phyloP scores from a whole-genome alignment of 2,329 filamentous ascomycete species.

The Macrophomina phaseolina region DNA sequence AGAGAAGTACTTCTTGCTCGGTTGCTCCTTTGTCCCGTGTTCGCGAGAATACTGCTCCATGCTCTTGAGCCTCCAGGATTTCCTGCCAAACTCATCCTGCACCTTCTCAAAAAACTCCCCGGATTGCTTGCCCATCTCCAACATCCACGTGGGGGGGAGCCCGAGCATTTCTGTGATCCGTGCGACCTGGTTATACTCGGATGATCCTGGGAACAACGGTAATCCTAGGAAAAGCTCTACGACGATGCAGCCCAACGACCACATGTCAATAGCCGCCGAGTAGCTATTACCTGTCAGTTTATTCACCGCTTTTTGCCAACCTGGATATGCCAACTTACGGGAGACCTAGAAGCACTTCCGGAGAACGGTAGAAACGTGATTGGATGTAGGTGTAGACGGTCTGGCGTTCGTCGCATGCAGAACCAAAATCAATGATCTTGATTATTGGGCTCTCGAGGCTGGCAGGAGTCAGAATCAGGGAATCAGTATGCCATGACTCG shows the following conservation, averaged over 20 bases:
- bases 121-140: conserved; percentile 97
- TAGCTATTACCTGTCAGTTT: conserved; percentile 59
- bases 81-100: conserved; percentile 88
- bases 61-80: conserved; percentile 89
- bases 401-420: conserved; percentile 95
- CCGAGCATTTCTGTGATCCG: conserved; percentile 98
- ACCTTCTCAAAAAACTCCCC: conserved; percentile 96
- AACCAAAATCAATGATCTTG: conserved; percentile 99
- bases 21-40: conserved; percentile 95
- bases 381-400: conserved; percentile 99
- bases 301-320: not conserved
- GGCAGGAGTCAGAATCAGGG: conserved; percentile 21
- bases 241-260: conserved; percentile 97
- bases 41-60: conserved; percentile 98
- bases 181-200: conserved; percentile 98
- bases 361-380: conserved; percentile 95
- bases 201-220: conserved; percentile 93
- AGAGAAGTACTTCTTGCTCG: conserved; percentile 99
- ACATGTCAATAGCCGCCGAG: conserved; percentile 99
- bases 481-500: conserved; percentile 5
- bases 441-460: conserved; percentile 96
- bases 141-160: conserved; percentile 96
- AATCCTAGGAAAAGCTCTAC: conserved; percentile 96
- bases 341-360: conserved; percentile 91
- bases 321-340: conserved; percentile 57